Conservation (phyloP, 306 rosid genomes). For the Quercus alba region DNA sequence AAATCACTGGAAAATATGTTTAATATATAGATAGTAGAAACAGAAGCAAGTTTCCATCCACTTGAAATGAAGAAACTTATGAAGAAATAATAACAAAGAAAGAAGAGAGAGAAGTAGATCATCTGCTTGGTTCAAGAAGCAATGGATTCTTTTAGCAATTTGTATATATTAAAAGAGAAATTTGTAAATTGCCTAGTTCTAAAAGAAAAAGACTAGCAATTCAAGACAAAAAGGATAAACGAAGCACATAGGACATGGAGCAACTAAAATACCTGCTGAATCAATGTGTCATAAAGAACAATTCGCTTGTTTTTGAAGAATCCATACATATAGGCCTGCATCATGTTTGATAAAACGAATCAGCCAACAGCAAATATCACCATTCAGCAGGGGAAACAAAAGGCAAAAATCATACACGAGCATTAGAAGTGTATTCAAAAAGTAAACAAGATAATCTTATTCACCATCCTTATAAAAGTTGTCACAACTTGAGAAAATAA, state of each 20-base stretch:
- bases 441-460: background rate
- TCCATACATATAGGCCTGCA: slow-evolving; percentile 99
- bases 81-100: background rate
- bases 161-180: background rate
- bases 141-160: background rate
- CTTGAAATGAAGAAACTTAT: background rate
- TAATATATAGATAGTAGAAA: background rate
- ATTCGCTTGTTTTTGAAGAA: slow-evolving; percentile 97
- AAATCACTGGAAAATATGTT: background rate
- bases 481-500: background rate
- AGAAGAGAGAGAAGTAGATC: background rate
- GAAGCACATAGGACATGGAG: background rate
- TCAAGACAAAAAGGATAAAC: background rate
- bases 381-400: background rate
- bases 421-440: background rate
- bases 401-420: background rate
- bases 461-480: background rate
- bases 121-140: background rate
- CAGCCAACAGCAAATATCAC: slow-evolving; percentile 8
- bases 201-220: background rate
- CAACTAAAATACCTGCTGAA: slow-evolving; percentile 76
- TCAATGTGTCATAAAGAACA: slow-evolving; percentile 92
- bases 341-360: slow-evolving; percentile 16
- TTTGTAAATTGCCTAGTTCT: background rate
- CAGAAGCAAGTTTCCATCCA: background rate